Conservation (phyloP, 2,329 filamentous ascomycete species). For the Aspergillus carbonarius region DNA sequence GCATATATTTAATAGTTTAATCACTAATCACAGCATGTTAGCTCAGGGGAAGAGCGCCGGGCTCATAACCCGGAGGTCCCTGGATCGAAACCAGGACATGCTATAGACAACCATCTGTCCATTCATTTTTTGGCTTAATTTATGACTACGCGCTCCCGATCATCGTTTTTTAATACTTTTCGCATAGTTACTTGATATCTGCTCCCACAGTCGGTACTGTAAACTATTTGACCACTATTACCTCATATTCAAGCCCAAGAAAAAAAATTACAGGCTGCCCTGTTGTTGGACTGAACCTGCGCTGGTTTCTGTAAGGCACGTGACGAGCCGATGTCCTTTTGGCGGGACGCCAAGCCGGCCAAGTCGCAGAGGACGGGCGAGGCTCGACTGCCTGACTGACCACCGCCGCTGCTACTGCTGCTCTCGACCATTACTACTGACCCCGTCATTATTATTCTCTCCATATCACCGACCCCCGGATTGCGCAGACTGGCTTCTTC, state of each 20-base stretch:
- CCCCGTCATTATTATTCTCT: conserved; percentile 6
- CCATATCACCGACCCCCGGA: conserved; percentile 3
- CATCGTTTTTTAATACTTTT: too few species aligned
- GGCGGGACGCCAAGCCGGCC: conserved; percentile 16
- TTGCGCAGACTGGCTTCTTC: conserved; percentile 24
- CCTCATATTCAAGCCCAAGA: too few species aligned
- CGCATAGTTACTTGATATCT: too few species aligned
- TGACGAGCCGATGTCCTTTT: not conserved
- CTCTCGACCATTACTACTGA: not conserved
- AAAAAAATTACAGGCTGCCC: too few species aligned
- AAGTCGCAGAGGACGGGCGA: conserved; percentile 22
- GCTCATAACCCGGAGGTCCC: conserved; percentile 48
- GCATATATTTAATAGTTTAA: too few species aligned
- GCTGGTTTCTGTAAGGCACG: not conserved
- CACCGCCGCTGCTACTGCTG: not conserved
- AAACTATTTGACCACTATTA: too few species aligned
- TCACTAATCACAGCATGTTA: conserved; percentile 42
- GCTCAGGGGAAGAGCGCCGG: conserved; percentile 48
- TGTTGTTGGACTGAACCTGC: too few species aligned
- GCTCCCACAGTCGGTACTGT: too few species aligned
- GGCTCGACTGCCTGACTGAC: conserved; percentile 9
- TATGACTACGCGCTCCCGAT: too few species aligned
- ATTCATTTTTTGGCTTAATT: too few species aligned
- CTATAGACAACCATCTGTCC: conserved; percentile 4
- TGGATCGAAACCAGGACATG: conserved; percentile 32